phyloP scores from a whole-genome alignment of 768 basidiomycete genomes.

The Termitomyces sp. region DNA sequence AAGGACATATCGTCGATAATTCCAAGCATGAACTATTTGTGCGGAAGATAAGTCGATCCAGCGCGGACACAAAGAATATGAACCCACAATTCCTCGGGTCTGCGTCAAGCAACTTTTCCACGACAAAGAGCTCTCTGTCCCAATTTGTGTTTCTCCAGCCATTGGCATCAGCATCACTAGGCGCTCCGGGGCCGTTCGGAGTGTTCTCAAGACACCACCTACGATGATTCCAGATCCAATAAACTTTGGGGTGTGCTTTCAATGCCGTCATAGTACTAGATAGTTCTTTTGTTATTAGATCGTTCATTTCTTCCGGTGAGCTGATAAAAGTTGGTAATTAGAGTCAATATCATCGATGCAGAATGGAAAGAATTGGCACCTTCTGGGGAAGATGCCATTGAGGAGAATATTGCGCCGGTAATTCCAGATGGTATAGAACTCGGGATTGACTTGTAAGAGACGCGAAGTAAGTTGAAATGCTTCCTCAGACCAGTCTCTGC shows the following conservation, averaged over 20 bases:
- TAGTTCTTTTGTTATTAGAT: conserved; percentile 66
- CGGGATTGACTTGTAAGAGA: conserved; percentile 82
- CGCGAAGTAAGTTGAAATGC: conserved; percentile 73
- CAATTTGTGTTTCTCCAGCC: conserved; percentile 81
- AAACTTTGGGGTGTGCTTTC: conserved; percentile 87
- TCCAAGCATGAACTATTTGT: conserved; percentile 84
- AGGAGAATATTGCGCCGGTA: conserved; percentile 79
- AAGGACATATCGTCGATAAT: conserved; percentile 86
- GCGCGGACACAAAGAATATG: background rate
- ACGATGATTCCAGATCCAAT: conserved; percentile 99
- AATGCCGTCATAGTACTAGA: conserved; percentile 76
- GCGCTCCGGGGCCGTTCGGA: conserved; percentile 60
- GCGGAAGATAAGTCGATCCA: background rate
- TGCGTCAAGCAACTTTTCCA: conserved; percentile 87
- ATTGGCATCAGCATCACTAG: conserved; percentile 35
- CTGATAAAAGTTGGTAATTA: conserved; percentile 32
- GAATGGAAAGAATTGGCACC: conserved; percentile 33
- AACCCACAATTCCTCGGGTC: conserved; percentile 90
- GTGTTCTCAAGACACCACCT: conserved; percentile 90
- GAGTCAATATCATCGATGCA: background rate
- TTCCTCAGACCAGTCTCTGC: conserved; percentile 62
- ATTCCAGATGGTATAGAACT: conserved; percentile 97
- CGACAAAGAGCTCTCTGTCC: conserved; percentile 80
- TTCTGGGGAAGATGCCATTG: conserved; percentile 60
- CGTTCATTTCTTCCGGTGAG: conserved; percentile 53